These are phyloP conservation scores for Botrytis sinoallii DNA, from an alignment of 2,329 filamentous ascomycete genomes.

Conservation along the genomic window DNA sequence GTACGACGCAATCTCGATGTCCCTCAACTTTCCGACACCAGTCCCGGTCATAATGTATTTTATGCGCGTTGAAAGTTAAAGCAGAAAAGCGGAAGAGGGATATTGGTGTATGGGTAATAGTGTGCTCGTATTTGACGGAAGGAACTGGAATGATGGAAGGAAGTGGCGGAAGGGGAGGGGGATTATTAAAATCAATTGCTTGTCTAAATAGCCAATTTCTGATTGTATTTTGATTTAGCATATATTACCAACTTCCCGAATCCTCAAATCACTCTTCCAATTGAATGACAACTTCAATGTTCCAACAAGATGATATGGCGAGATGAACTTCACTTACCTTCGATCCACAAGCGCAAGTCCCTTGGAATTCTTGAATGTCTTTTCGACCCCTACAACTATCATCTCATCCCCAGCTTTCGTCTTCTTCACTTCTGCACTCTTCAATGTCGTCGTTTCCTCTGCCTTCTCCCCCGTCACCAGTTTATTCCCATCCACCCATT, in stretches of 20 bases:
- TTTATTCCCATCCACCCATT: slow-evolving; percentile 44
- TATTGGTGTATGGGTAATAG: slow-evolving; percentile 34
- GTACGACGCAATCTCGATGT: slow-evolving; percentile 70
- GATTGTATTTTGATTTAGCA: not conserved
- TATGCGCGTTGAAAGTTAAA: slow-evolving; percentile 81
- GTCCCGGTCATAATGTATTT: slow-evolving; percentile 75
- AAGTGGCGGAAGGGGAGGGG: slow-evolving; percentile 29
- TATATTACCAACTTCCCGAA: not conserved
- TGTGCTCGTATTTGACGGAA: slow-evolving; percentile 34
- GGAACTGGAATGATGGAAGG: slow-evolving; percentile 21
- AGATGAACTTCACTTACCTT: slow-evolving; percentile 39
- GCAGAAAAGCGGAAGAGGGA: slow-evolving; percentile 76
- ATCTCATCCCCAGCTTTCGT: slow-evolving; percentile 56
- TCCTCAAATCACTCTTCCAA: not conserved
- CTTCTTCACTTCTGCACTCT: slow-evolving; percentile 53
- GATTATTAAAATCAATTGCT: slow-evolving; percentile 23
- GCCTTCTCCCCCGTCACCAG: slow-evolving; percentile 54
- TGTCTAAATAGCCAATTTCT: slow-evolving; percentile 38
- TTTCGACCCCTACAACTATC: slow-evolving; percentile 63
- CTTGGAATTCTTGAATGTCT: slow-evolving; percentile 51
- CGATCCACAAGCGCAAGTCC: slow-evolving; percentile 54
- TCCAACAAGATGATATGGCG: not conserved
- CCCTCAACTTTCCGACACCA: slow-evolving; percentile 44
- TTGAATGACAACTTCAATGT: not conserved
- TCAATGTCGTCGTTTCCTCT: slow-evolving; percentile 53